Evolutionary conservation across 2,329 filamentous ascomycete genomes (phyloP).

Genomic region (Daldinia sp.): DNA sequence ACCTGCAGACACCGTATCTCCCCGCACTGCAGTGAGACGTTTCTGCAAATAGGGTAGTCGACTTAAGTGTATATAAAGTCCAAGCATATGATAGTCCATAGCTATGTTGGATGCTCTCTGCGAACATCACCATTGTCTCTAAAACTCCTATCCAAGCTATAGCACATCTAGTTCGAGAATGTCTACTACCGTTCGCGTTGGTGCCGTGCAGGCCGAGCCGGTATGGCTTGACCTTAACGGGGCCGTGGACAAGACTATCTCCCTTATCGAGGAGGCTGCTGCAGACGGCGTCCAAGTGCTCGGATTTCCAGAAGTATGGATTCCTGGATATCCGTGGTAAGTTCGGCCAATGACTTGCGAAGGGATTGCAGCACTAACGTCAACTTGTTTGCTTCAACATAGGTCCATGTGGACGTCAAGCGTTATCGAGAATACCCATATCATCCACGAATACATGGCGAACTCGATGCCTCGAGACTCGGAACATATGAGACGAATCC

Average conservation of each 20-base stretch:
- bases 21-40: constrained; percentile 41
- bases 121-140: constrained; percentile 5
- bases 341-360: constrained; percentile 29
- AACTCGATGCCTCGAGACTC: constrained; percentile 55
- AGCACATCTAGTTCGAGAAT: constrained; percentile 28
- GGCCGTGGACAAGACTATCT: constrained; percentile 67
- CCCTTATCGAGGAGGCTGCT: constrained; percentile 67
- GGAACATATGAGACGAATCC: constrained; percentile 59
- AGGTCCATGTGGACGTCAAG: constrained; percentile 56
- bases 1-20: constrained; percentile 41
- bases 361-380: constrained; percentile 41
- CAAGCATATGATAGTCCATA: constrained; percentile 27
- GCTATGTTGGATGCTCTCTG: background rate
- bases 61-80: constrained; percentile 30
- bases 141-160: constrained; percentile 8
- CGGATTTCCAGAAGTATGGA: constrained; percentile 66
- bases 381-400: constrained; percentile 41
- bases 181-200: constrained; percentile 54
- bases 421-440: constrained; percentile 57
- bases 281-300: constrained; percentile 66
- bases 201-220: constrained; percentile 69
- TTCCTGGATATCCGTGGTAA: constrained; percentile 67
- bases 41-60: constrained; percentile 22
- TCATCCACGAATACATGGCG: constrained; percentile 53
- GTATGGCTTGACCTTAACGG: constrained; percentile 69